A percentile compares a stretch with the other conserved stretches of the same genome.
Conservation (phyloP, 1,139 yeast genomes). For the Candida sanyaensis region DNA sequence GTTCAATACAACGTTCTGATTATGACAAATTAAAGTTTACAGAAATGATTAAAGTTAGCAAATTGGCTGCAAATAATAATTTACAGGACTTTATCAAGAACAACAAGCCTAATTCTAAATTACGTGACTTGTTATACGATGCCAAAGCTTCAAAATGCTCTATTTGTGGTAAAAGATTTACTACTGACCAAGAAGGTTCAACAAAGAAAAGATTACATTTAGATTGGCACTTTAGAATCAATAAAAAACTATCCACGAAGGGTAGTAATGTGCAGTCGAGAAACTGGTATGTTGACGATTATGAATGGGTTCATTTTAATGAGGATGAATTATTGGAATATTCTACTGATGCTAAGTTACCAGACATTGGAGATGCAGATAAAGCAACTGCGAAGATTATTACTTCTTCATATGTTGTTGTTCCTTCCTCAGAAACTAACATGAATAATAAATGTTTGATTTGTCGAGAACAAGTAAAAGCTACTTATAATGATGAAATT, state of each 20-base stretch:
- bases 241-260: constrained; percentile 61
- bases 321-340: constrained; percentile 55
- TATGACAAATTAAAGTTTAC: constrained; percentile 30
- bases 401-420: constrained; percentile 47
- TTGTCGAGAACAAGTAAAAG: constrained; percentile 80
- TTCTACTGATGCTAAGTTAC: constrained; percentile 21
- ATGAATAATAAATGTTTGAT: constrained; percentile 80
- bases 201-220: constrained; percentile 60
- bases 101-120: constrained; percentile 29
- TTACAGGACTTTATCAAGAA: constrained; percentile 42
- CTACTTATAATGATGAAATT: constrained; percentile 81
- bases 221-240: constrained; percentile 97
- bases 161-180: constrained; percentile 86
- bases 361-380: constrained; percentile 16
- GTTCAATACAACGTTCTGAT: constrained; percentile 27
- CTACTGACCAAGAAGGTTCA: constrained; percentile 60
- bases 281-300: constrained; percentile 78
- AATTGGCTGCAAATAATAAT: constrained; percentile 16
- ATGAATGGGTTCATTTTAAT: constrained; percentile 73
- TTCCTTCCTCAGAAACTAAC: constrained; percentile 69
- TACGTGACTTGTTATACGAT: constrained; percentile 50
- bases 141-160: constrained; percentile 80
- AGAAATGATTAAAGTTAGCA: constrained; percentile 30
- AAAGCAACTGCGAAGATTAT: constrained; percentile 8
- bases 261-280: constrained; percentile 61